Conservation (phyloP, 2,329 filamentous ascomycete species). For the Penicillium capsulatum region DNA sequence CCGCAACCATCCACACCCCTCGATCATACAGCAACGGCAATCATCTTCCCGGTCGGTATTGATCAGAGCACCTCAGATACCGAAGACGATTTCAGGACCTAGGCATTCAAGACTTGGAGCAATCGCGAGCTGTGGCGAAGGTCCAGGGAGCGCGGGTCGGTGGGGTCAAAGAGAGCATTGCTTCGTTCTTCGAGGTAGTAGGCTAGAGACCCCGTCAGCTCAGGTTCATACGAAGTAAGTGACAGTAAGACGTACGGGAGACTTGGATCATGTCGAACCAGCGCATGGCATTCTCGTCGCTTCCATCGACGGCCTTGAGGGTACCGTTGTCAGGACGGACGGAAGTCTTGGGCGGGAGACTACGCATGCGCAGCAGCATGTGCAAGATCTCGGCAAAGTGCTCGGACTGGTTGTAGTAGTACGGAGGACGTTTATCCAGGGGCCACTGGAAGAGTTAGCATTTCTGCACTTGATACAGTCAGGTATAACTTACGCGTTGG, state of each 20-base stretch:
- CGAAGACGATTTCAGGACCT: too few relatives aligned
- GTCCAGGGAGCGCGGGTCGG: conserved; percentile 42
- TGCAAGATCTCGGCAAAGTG: conserved; percentile 56
- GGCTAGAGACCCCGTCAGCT: conserved; percentile 23
- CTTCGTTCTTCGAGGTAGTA: conserved; percentile 38
- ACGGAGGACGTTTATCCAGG: conserved; percentile 49
- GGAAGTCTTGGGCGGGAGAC: conserved; percentile 41
- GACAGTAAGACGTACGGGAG: conserved; percentile 31
- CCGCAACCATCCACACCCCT: neutral
- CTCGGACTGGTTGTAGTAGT: conserved; percentile 54
- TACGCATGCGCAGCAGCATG: conserved; percentile 57
- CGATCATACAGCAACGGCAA: neutral
- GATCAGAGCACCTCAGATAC: too few relatives aligned
- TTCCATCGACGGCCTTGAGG: conserved; percentile 37
- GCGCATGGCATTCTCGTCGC: conserved; percentile 35
- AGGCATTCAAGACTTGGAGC: conserved; percentile 24
- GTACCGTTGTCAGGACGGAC: conserved; percentile 38
- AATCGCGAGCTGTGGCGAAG: conserved; percentile 37
- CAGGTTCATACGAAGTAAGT: neutral
- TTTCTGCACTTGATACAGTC: neutral
- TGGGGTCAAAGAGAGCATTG: conserved; percentile 36
- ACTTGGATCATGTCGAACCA: conserved; percentile 44
- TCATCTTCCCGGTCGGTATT: neutral
- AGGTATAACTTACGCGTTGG: conserved; percentile 29
- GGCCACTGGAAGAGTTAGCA: conserved; percentile 44